These are phyloP conservation scores for Aspergillus sclerotiicarbonarius DNA, from an alignment of 495 filamentous ascomycete genomes.

Conservation along the genomic window DNA sequence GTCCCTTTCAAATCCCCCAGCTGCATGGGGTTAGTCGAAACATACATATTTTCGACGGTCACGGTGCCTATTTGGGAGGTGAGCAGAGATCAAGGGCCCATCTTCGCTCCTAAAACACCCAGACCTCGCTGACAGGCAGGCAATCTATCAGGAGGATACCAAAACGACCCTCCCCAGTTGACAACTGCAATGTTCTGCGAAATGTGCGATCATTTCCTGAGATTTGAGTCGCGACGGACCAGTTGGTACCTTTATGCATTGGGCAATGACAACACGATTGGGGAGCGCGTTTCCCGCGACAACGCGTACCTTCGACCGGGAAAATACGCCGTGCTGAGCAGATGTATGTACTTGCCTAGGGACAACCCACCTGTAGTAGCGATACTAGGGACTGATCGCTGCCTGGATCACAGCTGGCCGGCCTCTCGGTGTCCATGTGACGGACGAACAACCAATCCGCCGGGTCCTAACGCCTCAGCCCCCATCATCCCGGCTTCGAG, in stretches of 20 bases:
- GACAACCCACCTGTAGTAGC: not conserved
- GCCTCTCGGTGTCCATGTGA: not conserved
- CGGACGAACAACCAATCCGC: not conserved
- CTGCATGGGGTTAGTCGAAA: not conserved
- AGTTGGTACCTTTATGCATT: not conserved
- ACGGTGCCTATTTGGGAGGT: slow-evolving; percentile 1
- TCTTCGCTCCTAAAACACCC: too few species aligned
- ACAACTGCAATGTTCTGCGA: not conserved
- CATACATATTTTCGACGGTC: not conserved
- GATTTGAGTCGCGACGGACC: not conserved
- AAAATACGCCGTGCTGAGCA: not conserved
- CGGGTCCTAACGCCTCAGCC: not conserved
- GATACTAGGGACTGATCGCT: not conserved
- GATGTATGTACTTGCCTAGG: not conserved
- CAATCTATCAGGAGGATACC: not conserved
- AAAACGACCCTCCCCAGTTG: not conserved
- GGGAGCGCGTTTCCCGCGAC: not conserved
- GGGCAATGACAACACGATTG: not conserved
- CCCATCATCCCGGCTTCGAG: not conserved
- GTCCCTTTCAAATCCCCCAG: not conserved
- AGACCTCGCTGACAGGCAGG: not conserved
- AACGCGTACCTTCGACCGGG: not conserved
- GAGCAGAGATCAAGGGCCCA: not conserved
- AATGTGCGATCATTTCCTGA: not conserved
- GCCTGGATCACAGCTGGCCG: not conserved